These are phyloP conservation scores for Leccinum incarnatum DNA, from an alignment of 768 basidiomycete genomes.

Conservation along the genomic window DNA sequence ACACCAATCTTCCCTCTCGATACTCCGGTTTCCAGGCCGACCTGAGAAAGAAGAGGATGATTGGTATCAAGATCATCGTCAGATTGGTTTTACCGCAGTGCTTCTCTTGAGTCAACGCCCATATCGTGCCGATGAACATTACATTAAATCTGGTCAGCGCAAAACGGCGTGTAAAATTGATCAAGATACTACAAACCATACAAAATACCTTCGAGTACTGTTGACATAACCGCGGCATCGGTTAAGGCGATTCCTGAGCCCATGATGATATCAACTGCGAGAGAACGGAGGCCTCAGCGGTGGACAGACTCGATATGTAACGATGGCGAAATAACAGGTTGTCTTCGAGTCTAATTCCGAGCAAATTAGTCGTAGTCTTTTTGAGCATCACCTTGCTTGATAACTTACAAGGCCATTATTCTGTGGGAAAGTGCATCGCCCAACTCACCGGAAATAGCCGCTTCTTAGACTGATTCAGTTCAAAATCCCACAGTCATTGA, in stretches of 20 bases:
- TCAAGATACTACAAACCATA: not conserved
- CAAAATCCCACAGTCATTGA: too few relatives aligned
- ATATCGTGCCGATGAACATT: conserved; percentile 1
- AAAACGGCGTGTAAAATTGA: not conserved
- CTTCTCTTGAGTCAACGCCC: not conserved
- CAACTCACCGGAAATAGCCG: too few relatives aligned
- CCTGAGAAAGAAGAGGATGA: not conserved
- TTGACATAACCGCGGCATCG: not conserved
- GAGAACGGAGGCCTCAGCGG: not conserved
- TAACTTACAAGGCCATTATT: too few relatives aligned
- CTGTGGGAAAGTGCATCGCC: too few relatives aligned
- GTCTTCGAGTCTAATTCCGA: not conserved
- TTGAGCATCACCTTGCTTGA: too few relatives aligned
- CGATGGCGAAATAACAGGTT: not conserved
- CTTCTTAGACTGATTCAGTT: too few relatives aligned
- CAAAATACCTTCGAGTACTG: not conserved
- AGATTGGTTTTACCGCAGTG: too few relatives aligned
- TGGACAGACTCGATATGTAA: not conserved
- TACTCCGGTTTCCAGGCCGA: not conserved
- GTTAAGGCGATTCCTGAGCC: not conserved
- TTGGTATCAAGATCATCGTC: not conserved
- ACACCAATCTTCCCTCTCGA: not conserved
- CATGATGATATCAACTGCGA: not conserved
- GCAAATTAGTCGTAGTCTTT: not conserved
- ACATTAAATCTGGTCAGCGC: not conserved